These are phyloP conservation scores for Prunus campanulata DNA, from an alignment of 306 rosid genomes.

Conservation along the genomic window DNA sequence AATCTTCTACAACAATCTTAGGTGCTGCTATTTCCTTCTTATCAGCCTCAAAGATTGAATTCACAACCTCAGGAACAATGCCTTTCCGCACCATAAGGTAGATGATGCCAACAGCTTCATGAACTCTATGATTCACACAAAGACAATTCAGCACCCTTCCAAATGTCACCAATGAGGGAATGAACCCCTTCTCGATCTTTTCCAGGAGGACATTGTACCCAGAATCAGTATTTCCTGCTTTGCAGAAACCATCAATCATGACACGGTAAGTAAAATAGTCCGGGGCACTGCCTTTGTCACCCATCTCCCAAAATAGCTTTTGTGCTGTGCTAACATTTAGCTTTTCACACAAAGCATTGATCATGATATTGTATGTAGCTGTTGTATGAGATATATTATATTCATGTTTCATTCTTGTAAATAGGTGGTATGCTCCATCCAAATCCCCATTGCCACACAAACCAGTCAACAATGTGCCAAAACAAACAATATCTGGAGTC, in stretches of 20 bases:
- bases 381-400: slow-evolving; percentile 53
- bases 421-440: slow-evolving; percentile 66
- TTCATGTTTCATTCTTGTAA: slow-evolving; percentile 46
- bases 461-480: slow-evolving; percentile 69
- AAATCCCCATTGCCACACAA: slow-evolving; percentile 62
- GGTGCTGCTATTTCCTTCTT: slow-evolving; percentile 86
- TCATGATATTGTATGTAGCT: slow-evolving; percentile 66
- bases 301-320: slow-evolving; percentile 64
- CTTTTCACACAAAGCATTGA: slow-evolving; percentile 63
- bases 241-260: slow-evolving; percentile 83
- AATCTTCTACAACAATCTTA: slow-evolving; percentile 80
- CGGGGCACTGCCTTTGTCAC: slow-evolving; percentile 43
- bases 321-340: slow-evolving; percentile 54
- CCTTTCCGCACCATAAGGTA: slow-evolving; percentile 72
- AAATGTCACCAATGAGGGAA: slow-evolving; percentile 66
- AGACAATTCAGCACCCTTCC: slow-evolving; percentile 83
- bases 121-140: slow-evolving; percentile 56
- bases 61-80: slow-evolving; percentile 71
- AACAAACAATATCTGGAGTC: slow-evolving; percentile 64
- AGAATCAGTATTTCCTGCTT: slow-evolving; percentile 52
- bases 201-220: slow-evolving; percentile 62
- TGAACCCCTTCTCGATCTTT: slow-evolving; percentile 53
- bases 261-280: slow-evolving; percentile 73
- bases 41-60: slow-evolving; percentile 74
- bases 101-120: slow-evolving; percentile 70